Base-by-base conservation (phyloP, 2,329 filamentous ascomycete genomes). In the Sporothrix phasma region DNA sequence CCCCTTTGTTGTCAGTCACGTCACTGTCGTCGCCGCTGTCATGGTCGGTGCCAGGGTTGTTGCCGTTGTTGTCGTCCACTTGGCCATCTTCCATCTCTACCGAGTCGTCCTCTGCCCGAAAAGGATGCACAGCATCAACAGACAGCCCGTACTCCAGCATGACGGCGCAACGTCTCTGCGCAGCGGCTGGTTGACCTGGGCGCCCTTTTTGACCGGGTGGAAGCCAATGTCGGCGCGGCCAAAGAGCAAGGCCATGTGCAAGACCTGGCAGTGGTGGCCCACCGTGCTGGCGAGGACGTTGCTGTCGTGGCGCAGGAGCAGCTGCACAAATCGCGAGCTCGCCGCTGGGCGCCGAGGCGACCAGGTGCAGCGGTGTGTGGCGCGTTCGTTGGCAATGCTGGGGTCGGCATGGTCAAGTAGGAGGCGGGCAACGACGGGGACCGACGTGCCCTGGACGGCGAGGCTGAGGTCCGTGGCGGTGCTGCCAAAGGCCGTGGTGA, bases 221-320 rank as follows among this genome's bases (percentile, higher is more conserved):
- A 39, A 43, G 5, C 43, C 43, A 2, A 41, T 26, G 29, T 64
- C 63, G 49, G 24, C 47, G 17, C 63, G 58, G 39, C 63, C 63
- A 2, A 15, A 29, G 15, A 37, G 26, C 15, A 64, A 56, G n/a
- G 63, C 63, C 58, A 64, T 56, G 49, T 64, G 63, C 39, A 77
- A 67, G 0, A 74, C 72, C 6, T 64, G 63, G 63, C 75, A 74
- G 69, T 74, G 72, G 31, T 71, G 73, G 10, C 72, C 65, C 34
- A 71, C 70, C 24, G 61, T 61, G 5, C 70, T 70, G 63, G 71
- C 72, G 61, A 75, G 71, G 6, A 71, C 70, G 51, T 76, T 71
- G 15, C 81, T 82, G 7, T 82, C 82, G 58, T 83, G 80, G 19
- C 75, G 72, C 3, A 84, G 70, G 2, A 85, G 73, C 5, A 82